Conservation (phyloP, 495 filamentous ascomycete species). For the Aspergillus ellipticus region DNA sequence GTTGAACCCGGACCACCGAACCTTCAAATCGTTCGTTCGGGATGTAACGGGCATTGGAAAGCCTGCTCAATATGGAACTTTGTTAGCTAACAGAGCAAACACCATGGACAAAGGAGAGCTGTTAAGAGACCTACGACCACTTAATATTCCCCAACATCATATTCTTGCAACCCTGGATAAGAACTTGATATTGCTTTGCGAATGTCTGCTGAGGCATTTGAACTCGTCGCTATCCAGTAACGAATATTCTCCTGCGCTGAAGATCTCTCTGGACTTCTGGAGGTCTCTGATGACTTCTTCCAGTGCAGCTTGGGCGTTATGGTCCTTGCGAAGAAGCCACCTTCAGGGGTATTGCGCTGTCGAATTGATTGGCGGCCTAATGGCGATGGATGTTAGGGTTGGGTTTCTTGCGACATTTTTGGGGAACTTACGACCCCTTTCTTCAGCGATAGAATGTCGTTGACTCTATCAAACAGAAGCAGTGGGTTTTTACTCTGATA, state of each 20-base stretch:
- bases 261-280: not conserved
- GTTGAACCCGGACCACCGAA: too few species aligned
- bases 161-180: slow-evolving; percentile 1
- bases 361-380: not conserved
- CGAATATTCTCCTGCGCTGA: not conserved
- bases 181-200: not conserved
- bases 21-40: too few species aligned
- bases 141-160: not conserved
- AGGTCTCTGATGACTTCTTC: not conserved
- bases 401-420: too few species aligned
- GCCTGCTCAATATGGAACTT: too few species aligned
- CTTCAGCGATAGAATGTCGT: not conserved
- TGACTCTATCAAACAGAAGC: not conserved
- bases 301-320: not conserved
- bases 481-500: not conserved
- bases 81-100: too few species aligned
- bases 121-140: not conserved
- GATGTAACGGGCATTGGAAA: too few species aligned
- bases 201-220: not conserved
- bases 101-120: too few species aligned
- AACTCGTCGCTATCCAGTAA: not conserved
- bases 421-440: not conserved
- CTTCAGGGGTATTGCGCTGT: not conserved
- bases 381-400: too few species aligned
- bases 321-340: not conserved